Percentiles rank a stretch among this genome's conserved stretches.
phyloP scores from a whole-genome alignment of 108 stramenopile genomes.

The Nannochloropsis salina region DNA sequence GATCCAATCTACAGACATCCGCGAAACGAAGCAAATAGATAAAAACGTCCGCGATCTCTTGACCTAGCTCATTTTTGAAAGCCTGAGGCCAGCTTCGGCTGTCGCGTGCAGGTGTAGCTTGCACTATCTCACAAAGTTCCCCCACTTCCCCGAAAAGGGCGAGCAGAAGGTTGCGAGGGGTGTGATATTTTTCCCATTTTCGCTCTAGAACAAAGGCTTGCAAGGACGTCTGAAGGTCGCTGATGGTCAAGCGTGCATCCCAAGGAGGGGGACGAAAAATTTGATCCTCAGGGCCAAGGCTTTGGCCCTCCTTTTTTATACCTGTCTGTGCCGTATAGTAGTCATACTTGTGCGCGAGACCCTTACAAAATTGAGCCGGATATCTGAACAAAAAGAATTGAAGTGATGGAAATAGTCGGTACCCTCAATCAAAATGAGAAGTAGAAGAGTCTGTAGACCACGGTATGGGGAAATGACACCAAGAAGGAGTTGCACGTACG shows the following conservation, averaged over 20 bases:
- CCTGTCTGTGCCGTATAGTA: not conserved
- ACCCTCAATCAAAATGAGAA: too few species aligned
- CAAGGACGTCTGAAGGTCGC: not conserved
- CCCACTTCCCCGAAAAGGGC: not conserved
- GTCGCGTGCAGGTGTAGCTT: not conserved
- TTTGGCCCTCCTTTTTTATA: not conserved
- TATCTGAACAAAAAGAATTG: not conserved
- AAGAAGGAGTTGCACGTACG: too few species aligned
- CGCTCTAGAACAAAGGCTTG: not conserved
- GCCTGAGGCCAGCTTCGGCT: not conserved
- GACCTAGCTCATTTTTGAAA: not conserved
- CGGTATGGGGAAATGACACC: too few species aligned
- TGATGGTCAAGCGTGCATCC: not conserved
- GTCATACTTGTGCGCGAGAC: slow-evolving; percentile 1
- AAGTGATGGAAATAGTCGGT: too few species aligned
- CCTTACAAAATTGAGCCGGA: not conserved
- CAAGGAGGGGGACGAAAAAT: not conserved
- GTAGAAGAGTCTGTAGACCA: too few species aligned
- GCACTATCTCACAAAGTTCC: slow-evolving; percentile 1
- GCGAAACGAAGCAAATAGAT: not conserved
- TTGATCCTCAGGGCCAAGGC: not conserved
- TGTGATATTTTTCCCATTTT: slow-evolving; percentile 1
- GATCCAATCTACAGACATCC: not conserved
- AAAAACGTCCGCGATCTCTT: slow-evolving; percentile 10
- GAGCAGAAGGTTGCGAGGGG: slow-evolving; percentile 22